phyloP scores from a whole-genome alignment of 2,329 filamentous ascomycete species.

The Leptographium wingfieldii region DNA sequence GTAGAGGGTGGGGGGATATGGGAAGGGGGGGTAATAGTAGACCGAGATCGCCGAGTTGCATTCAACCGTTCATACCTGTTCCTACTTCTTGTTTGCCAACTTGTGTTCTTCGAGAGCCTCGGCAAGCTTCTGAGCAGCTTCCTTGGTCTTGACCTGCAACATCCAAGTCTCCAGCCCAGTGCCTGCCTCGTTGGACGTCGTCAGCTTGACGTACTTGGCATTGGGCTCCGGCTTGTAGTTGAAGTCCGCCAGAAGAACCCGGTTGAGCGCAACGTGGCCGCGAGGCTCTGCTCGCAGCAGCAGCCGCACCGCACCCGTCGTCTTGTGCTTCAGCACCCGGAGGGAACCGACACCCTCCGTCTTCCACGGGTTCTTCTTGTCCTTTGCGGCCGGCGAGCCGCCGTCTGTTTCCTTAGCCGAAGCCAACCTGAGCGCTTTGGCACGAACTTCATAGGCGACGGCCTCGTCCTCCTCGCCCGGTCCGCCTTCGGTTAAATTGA shows the following conservation, averaged over 20 bases:
- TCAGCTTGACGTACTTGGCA: constrained; percentile 47
- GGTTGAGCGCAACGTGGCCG: constrained; percentile 63
- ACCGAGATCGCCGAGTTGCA: not conserved
- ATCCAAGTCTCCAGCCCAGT: constrained; percentile 56
- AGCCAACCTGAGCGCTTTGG: constrained; percentile 54
- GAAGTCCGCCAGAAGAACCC: constrained; percentile 45
- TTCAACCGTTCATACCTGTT: not conserved
- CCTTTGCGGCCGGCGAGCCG: constrained; percentile 27
- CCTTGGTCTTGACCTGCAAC: constrained; percentile 55
- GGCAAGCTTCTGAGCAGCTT: constrained; percentile 41
- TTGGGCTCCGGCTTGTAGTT: constrained; percentile 45
- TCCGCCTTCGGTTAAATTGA: constrained; percentile 54
- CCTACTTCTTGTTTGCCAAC: constrained; percentile 39
- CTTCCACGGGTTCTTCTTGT: constrained; percentile 48
- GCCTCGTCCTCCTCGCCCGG: constrained; percentile 63
- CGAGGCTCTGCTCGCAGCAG: constrained; percentile 63
- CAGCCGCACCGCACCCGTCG: constrained; percentile 52
- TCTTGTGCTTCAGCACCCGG: constrained; percentile 61
- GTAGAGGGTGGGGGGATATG: not conserved
- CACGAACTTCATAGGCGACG: constrained; percentile 55
- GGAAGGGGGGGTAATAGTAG: not conserved
- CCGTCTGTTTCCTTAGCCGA: constrained; percentile 29
- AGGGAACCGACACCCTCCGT: constrained; percentile 60
- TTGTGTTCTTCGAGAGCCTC: constrained; percentile 40
- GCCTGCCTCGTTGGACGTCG: constrained; percentile 43